phyloP scores from a whole-genome alignment of 305 asterid species.

The Rubia peregrina region DNA sequence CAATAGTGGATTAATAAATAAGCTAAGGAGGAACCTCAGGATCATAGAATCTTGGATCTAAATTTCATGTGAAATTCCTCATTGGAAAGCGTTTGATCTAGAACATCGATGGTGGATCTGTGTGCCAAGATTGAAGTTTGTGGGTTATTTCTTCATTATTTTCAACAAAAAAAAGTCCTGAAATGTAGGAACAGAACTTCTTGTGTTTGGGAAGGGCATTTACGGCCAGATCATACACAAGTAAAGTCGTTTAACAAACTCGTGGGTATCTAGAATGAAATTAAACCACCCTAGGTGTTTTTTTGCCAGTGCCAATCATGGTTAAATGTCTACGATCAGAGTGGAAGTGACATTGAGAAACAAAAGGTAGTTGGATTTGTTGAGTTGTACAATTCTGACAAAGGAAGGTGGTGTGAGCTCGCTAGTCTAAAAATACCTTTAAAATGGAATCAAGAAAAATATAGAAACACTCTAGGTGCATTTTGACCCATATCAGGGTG shows the following conservation, averaged over 20 bases:
- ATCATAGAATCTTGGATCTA: constrained; percentile 74
- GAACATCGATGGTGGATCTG: constrained; percentile 45
- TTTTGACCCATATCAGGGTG: too few species aligned
- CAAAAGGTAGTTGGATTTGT: constrained; percentile 42
- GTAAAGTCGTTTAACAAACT: constrained; percentile 52
- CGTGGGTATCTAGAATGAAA: constrained; percentile 55
- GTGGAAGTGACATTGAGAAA: constrained; percentile 53
- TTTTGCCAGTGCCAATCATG: constrained; percentile 68
- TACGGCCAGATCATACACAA: constrained; percentile 39
- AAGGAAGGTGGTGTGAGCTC: constrained; percentile 53
- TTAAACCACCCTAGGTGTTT: constrained; percentile 53
- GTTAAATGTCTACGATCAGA: constrained; percentile 58
- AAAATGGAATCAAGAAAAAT: constrained; percentile 25
- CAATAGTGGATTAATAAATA: constrained; percentile 50
- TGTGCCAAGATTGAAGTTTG: constrained; percentile 43
- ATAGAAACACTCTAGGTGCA: too few species aligned
- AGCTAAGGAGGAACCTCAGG: constrained; percentile 42
- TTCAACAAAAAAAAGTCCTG: constrained; percentile 70
- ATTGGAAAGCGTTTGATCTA: constrained; percentile 81
- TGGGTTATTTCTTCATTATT: constrained; percentile 42
- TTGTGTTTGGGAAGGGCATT: constrained; percentile 59
- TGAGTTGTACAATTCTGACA: constrained; percentile 55
- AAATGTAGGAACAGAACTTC: constrained; percentile 72
- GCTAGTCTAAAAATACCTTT: constrained; percentile 56
- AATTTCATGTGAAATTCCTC: constrained; percentile 52